Base-by-base conservation (phyloP, 2,329 filamentous ascomycete genomes). In the Tolypocladium pustulatum region DNA sequence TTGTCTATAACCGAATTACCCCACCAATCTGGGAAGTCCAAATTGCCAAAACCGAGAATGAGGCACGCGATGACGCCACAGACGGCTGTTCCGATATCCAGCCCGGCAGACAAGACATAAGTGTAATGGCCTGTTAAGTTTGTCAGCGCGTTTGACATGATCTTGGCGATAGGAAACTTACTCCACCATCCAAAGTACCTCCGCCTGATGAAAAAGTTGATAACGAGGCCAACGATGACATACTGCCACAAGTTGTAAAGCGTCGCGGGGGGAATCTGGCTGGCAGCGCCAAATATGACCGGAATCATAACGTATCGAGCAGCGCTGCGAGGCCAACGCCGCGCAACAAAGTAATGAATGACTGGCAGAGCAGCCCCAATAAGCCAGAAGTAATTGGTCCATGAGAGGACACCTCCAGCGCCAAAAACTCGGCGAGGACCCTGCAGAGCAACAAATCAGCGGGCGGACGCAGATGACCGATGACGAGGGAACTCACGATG, bases 41-140 rank as follows among this genome's bases (percentile, higher is more conserved):
- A 72, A 57, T 70, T 68, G 46, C 77, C 79, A 65, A 81, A 69
- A 52, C 74, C 74, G 49, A 82, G 71, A 40, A 74, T 72, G 22
- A 82, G 68, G 20, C 64, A 65, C 62, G 81, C 78, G 46, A 84
- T 74, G 38, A 84, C 67, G 53, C 84, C 78, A 34, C 79, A 78
- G n/a, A 85, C 66, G 0, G 79, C 80, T 0, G 83, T 77, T 20
- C 81, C 83, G 41, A 80, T 78, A 56, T 84, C 82, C 41, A 85
- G 73, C 3, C 78, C 81, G 0, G 82, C 82, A 12, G 82, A 83
- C 0, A 82, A 72, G 57, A 83, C 75, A 59, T 84, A 85, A 69
- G 84, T 86, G 72, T 83, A 85, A 15, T 61, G 65, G 56, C 60
- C 62, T 64, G 46, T 7, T 1, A 4, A 4, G 15, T 6, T 1